Evolutionary conservation across 139 green algal genomes (phyloP).

Genomic region (Diplosphaera chodatii): DNA sequence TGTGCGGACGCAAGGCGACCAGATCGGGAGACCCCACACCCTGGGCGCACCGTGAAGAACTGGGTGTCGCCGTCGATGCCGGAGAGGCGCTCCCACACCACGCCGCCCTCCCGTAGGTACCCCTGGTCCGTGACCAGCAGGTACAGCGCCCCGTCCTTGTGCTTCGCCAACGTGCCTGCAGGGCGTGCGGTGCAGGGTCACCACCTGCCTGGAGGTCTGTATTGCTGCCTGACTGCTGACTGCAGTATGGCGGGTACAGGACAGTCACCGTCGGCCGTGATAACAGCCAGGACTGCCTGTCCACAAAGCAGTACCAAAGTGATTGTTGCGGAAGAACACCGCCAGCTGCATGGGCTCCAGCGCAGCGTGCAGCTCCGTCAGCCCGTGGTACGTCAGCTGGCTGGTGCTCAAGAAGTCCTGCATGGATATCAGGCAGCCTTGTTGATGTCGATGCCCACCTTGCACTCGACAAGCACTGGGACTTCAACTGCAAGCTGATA

Average conservation of each 20-base stretch:
- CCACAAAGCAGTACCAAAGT: constrained; percentile 87
- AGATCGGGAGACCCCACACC: too few species aligned
- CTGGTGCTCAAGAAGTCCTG: constrained; percentile 69
- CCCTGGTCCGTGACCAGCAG: constrained; percentile 86
- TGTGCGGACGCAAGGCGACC: too few species aligned
- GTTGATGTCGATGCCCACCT: too few species aligned
- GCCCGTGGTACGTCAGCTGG: constrained; percentile 81
- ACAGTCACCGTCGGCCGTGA: too few species aligned
- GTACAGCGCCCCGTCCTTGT: constrained; percentile 53
- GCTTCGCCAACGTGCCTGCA: constrained; percentile 1
- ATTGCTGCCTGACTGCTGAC: too few species aligned
- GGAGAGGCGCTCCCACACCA: constrained; percentile 89
- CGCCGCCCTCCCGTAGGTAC: constrained; percentile 37
- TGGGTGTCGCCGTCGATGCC: constrained; percentile 63
- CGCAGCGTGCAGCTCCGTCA: constrained; percentile 39
- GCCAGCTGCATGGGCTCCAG: constrained; percentile 69
- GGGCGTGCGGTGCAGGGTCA: too few species aligned
- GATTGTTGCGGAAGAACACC: constrained; percentile 93
- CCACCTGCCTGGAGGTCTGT: too few species aligned
- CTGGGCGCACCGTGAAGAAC: constrained; percentile 46
- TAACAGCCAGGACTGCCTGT: too few species aligned
- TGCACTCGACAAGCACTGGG: too few species aligned
- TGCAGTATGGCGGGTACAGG: too few species aligned
- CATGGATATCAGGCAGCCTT: too few species aligned
- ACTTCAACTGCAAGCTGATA: too few species aligned